These are phyloP conservation scores for Talaromyces piceae DNA, from an alignment of 2,329 filamentous ascomycete genomes.

Conservation along the genomic window DNA sequence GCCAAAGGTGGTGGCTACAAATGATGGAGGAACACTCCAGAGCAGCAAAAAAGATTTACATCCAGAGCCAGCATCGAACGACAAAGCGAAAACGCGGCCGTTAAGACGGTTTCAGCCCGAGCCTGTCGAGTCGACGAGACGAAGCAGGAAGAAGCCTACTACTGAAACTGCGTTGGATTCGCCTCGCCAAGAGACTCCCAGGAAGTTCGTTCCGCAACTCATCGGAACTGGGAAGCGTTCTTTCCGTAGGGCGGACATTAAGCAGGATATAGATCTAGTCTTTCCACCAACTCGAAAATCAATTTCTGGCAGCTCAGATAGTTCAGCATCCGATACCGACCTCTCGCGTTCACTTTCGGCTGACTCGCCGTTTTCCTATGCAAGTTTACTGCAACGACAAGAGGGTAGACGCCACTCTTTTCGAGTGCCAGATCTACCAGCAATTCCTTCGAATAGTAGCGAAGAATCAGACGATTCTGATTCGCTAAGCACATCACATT, in stretches of 20 bases:
- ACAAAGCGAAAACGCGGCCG: background rate
- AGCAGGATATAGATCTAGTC: conserved; percentile 44
- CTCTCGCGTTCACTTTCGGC: conserved; percentile 13
- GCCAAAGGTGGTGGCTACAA: background rate
- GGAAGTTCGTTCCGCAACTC: conserved; percentile 67
- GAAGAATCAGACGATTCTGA: conserved; percentile 38
- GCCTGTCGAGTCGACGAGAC: conserved; percentile 24
- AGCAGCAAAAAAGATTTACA: background rate
- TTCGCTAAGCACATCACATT: conserved; percentile 33
- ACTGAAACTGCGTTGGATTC: background rate
- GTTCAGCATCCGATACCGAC: conserved; percentile 40
- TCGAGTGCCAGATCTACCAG: conserved; percentile 53
- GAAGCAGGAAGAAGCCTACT: conserved; percentile 18
- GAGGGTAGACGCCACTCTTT: conserved; percentile 48
- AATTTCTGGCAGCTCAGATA: conserved; percentile 61
- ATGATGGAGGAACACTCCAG: background rate
- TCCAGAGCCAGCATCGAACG: background rate
- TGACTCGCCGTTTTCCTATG: conserved; percentile 41
- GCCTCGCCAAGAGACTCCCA: conserved; percentile 14
- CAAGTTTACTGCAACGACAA: conserved; percentile 32
- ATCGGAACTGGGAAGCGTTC: conserved; percentile 72
- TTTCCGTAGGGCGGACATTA: conserved; percentile 56
- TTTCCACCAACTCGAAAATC: background rate
- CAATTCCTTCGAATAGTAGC: conserved; percentile 55
- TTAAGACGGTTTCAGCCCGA: conserved; percentile 20